phyloP scores from a whole-genome alignment of 2,329 filamentous ascomycete species.

The Fusarium chlamydosporum region DNA sequence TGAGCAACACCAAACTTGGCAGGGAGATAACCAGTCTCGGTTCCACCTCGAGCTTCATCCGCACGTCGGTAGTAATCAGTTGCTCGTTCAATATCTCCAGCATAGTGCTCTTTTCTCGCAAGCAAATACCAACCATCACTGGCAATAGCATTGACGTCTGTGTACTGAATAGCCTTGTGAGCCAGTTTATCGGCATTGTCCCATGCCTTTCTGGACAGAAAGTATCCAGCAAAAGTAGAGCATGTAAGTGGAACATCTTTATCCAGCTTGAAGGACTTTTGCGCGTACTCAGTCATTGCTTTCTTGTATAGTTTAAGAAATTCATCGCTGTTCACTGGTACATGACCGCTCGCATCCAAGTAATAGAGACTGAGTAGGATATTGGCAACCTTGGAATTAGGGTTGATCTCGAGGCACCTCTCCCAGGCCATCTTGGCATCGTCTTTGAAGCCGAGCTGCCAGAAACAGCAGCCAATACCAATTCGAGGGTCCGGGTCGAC shows the following conservation, averaged over 20 bases:
- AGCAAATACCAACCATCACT: slow-evolving; percentile 98
- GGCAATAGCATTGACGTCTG: slow-evolving; percentile 95
- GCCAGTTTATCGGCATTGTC: slow-evolving; percentile 87
- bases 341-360: slow-evolving; percentile 86
- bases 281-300: slow-evolving; percentile 94
- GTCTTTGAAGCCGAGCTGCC: slow-evolving; percentile 95
- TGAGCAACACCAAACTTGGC: slow-evolving; percentile 96
- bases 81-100: slow-evolving; percentile 80
- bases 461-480: slow-evolving; percentile 96
- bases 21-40: slow-evolving; percentile 91
- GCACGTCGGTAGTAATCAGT: slow-evolving; percentile 90
- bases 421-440: slow-evolving; percentile 94
- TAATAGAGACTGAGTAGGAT: slow-evolving; percentile 92
- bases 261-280: slow-evolving; percentile 93
- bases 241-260: slow-evolving; percentile 92
- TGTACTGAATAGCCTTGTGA: slow-evolving; percentile 93
- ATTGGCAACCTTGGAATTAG: slow-evolving; percentile 89
- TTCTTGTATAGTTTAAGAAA: slow-evolving; percentile 91
- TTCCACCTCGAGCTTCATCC: slow-evolving; percentile 90
- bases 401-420: slow-evolving; percentile 82
- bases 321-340: slow-evolving; percentile 84
- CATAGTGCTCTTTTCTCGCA: slow-evolving; percentile 90
- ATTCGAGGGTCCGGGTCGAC: slow-evolving; percentile 95
- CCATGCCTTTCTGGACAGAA: slow-evolving; percentile 85
- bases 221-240: slow-evolving; percentile 90